Base-by-base conservation (phyloP, 768 basidiomycete species). In the Mycena crocata region DNA sequence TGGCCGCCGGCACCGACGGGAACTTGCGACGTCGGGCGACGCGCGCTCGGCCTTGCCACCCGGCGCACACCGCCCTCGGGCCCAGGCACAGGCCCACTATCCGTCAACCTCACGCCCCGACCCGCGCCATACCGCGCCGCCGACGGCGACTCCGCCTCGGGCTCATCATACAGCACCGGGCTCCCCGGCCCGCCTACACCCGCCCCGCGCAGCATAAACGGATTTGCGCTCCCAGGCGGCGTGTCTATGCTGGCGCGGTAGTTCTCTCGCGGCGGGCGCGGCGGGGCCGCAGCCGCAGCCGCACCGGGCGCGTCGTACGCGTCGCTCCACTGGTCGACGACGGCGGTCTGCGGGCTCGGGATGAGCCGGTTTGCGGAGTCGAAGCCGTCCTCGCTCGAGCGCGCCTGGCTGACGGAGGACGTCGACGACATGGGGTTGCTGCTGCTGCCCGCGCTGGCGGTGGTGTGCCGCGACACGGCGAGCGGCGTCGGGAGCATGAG, bases 401-500 rank as follows among this genome's bases (percentile, higher is more conserved):
- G 79, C 15, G 81, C 80, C 72, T 78, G 75, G 28, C 78, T 82
- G 35, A 83, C 81, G 13, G 85, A 80, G 14, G 85, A 82, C 1
- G 84, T 75, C 0, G 89, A 89, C 45, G 86, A 86, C 73, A 82
- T 76, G 8, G 80, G 81, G 65, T 81, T 89, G 37, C 58, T 57
- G 42, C n/a, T n/a, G n/a, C 50, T 54, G 3, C 54, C 48, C 9
- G 45, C 62, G 62, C 69, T 70, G 26, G 62, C 51, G 42, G 69
- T 70, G n/a, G n/a, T n/a, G n/a, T n/a, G n/a, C n/a, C n/a, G n/a
- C n/a, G n/a, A n/a, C n/a, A 89, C 85, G 31, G 91, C 85, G 49
- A 94, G 79, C 2, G 92, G 93, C 3, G n/a, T n/a, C 9, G 92
- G 92, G 21, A 94, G 86, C 83, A 90, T n/a, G n/a, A n/a, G n/a